Evolutionary conservation across 371 early-diverging fungal species (phyloP).

Genomic region (Scutellospora calospora): DNA sequence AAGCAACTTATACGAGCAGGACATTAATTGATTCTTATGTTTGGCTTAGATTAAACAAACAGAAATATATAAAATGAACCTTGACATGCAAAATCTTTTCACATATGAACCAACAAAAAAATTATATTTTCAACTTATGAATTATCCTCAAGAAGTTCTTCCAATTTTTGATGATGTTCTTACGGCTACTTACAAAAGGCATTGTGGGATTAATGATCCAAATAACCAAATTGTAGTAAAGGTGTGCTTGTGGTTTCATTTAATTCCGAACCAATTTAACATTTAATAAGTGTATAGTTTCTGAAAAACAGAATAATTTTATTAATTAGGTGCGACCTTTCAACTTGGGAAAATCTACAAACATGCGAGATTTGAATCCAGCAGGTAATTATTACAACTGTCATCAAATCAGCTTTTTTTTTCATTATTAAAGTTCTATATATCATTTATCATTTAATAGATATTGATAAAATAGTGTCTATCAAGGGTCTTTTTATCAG

Average conservation of each 20-base stretch:
- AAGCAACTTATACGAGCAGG: not conserved
- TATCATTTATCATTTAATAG: conserved; percentile 52
- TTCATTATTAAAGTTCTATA: not conserved
- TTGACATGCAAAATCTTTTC: conserved; percentile 90
- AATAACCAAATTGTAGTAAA: not conserved
- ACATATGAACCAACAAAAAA: conserved; percentile 68
- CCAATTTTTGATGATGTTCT: conserved; percentile 94
- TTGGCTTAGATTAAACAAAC: conserved; percentile 63
- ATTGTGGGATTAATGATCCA: conserved; percentile 66
- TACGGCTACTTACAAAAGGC: conserved; percentile 79
- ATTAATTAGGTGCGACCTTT: conserved; percentile 86
- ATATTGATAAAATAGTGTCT: conserved; percentile 97
- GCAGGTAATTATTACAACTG: conserved; percentile 54
- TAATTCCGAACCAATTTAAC: not conserved
- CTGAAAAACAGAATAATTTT: too few relatives aligned
- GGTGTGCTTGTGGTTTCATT: not conserved
- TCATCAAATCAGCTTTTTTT: not conserved
- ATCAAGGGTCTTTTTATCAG: conserved; percentile 98
- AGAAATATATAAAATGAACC: conserved; percentile 75
- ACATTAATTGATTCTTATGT: too few relatives aligned
- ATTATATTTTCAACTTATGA: conserved; percentile 88
- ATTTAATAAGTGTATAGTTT: not conserved
- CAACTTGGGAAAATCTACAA: conserved; percentile 82
- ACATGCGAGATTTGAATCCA: conserved; percentile 97
- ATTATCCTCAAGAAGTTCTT: conserved; percentile 99